Conservation (phyloP, 495 filamentous ascomycete species). For the Daldinia childiae region DNA sequence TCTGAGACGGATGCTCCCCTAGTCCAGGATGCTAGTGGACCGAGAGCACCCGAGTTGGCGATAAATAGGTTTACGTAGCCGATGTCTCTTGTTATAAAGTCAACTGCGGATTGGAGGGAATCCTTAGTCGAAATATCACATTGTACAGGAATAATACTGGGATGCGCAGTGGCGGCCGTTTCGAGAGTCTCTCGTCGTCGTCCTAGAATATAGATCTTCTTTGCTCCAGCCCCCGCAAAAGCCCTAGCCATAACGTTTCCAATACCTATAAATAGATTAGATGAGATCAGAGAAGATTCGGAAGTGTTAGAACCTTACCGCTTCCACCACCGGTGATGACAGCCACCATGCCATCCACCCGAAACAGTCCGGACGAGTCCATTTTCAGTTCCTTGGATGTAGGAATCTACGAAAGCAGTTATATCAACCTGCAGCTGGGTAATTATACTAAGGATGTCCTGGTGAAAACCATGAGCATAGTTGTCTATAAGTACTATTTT, state of each 20-base stretch:
- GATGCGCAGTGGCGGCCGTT: constrained; percentile 48
- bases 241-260: constrained; percentile 67
- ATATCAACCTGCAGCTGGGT: neutral
- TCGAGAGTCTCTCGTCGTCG: constrained; percentile 62
- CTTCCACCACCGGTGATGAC: constrained; percentile 70
- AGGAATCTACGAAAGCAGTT: neutral
- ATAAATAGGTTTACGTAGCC: constrained; percentile 66
- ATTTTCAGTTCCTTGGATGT: constrained; percentile 3
- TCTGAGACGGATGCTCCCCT: constrained; percentile 52
- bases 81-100: constrained; percentile 57
- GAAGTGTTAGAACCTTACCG: constrained; percentile 47
- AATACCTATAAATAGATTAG: constrained; percentile 55
- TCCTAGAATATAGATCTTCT: constrained; percentile 71
- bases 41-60: constrained; percentile 65
- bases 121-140: constrained; percentile 68
- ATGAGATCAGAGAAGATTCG: neutral
- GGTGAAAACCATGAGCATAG: neutral
- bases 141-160: constrained; percentile 59
- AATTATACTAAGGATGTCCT: neutral
- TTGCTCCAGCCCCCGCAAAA: constrained; percentile 66
- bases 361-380: constrained; percentile 55
- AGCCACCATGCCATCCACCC: constrained; percentile 67
- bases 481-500: neutral
- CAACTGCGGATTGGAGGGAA: constrained; percentile 60
- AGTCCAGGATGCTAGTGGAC: constrained; percentile 51